phyloP scores from a whole-genome alignment of 139 green algal species.

The Chlamydomonas incerta region DNA sequence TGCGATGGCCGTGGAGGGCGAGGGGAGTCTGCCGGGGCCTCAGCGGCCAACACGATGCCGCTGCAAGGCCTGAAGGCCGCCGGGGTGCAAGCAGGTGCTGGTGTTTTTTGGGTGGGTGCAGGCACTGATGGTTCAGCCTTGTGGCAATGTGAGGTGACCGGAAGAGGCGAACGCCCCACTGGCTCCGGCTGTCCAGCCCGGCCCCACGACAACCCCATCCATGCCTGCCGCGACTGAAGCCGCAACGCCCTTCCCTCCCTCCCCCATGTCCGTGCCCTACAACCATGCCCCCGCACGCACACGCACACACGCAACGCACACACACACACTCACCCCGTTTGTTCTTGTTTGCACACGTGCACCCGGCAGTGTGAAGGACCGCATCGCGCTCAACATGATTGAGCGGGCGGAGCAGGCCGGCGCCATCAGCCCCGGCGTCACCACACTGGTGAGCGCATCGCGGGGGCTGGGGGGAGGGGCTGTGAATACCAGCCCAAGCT shows the following conservation, averaged over 20 bases:
- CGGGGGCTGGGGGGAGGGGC: too few species aligned
- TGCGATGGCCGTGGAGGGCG: too few species aligned
- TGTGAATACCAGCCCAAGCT: too few species aligned
- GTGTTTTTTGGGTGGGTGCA: too few species aligned
- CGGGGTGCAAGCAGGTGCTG: too few species aligned
- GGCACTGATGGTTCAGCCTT: too few species aligned
- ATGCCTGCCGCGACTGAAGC: neutral
- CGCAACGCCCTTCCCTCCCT: neutral
- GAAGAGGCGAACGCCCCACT: neutral
- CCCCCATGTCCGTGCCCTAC: neutral
- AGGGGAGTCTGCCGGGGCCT: too few species aligned
- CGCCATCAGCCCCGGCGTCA: conserved; percentile 83
- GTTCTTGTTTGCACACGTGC: neutral
- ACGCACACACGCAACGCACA: neutral
- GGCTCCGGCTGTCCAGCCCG: too few species aligned
- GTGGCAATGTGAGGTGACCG: too few species aligned
- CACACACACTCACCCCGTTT: neutral
- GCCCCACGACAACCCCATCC: neutral
- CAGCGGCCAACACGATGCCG: too few species aligned
- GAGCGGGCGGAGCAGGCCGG: conserved; percentile 77
- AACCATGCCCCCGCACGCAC: neutral
- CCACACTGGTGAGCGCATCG: conserved; percentile 76
- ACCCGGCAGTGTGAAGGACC: conserved; percentile 85
- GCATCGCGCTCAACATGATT: conserved; percentile 89
- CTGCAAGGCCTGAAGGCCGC: too few species aligned